Percentiles rank a stretch among this genome's conserved stretches.
Conservation (phyloP, 2,329 filamentous ascomycete species). For the Cryphonectria japonica region DNA sequence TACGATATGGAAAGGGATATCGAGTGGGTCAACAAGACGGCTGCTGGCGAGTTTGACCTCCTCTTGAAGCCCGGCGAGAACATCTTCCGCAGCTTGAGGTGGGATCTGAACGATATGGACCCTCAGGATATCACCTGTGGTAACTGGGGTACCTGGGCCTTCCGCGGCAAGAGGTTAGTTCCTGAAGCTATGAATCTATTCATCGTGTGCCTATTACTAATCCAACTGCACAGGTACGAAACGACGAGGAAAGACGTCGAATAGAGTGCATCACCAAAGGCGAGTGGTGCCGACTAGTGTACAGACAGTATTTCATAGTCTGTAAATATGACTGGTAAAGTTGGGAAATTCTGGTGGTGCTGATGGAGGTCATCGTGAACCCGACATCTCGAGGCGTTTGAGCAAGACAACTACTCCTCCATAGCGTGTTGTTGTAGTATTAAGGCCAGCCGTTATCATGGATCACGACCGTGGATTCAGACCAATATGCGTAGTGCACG, state of each 20-base stretch:
- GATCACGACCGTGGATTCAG: not conserved
- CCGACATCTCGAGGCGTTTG: not conserved
- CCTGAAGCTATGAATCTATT: conserved; percentile 3
- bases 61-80: conserved; percentile 93
- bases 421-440: not conserved
- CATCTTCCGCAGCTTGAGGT: conserved; percentile 86
- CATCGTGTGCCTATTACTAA: conserved; percentile 38
- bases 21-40: conserved; percentile 84
- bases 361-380: not conserved
- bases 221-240: conserved; percentile 57
- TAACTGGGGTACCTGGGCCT: conserved; percentile 97
- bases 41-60: conserved; percentile 87
- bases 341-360: not conserved
- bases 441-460: not conserved
- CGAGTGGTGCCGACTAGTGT: not conserved
- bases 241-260: conserved; percentile 57
- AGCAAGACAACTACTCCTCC: not conserved
- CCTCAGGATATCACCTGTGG: conserved; percentile 92
- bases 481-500: not conserved
- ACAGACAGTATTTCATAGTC: not conserved
- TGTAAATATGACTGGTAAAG: not conserved
- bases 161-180: conserved; percentile 90
- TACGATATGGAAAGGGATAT: conserved; percentile 94
- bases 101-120: conserved; percentile 96
- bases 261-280: conserved; percentile 10